Percentiles rank a stretch among this genome's conserved stretches.
These are phyloP conservation scores for Fusarium sarcochroum DNA, from an alignment of 2,329 filamentous ascomycete genomes.

Conservation along the genomic window DNA sequence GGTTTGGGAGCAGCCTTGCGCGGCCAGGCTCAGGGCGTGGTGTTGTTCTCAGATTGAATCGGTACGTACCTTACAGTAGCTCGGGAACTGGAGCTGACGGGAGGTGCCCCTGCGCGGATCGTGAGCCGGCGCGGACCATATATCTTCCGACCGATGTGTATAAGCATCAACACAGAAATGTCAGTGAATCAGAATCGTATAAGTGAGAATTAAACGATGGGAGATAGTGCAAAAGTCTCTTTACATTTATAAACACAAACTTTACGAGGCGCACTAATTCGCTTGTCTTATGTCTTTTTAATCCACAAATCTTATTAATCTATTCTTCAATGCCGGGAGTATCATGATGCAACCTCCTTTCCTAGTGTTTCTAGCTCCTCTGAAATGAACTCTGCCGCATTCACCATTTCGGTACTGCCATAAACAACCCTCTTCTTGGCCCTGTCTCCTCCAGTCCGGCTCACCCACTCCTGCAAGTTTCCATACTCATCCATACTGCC, in stretches of 20 bases:
- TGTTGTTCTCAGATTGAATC: constrained; percentile 37
- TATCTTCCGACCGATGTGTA: background rate
- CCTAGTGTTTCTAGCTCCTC: constrained; percentile 75
- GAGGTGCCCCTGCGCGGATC: background rate
- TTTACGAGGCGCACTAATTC: background rate
- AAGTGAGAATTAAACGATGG: background rate
- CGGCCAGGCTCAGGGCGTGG: constrained; percentile 30
- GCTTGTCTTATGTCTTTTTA: background rate
- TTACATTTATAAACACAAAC: background rate
- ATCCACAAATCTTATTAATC: constrained; percentile 36
- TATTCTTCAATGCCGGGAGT: constrained; percentile 27
- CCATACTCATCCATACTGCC: constrained; percentile 99
- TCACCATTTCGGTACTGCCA: constrained; percentile 88
- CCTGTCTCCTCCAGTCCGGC: constrained; percentile 77
- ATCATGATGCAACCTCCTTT: constrained; percentile 63
- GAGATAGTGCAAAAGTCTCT: too few species aligned
- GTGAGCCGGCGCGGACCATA: background rate
- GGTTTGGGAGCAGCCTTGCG: constrained; percentile 29
- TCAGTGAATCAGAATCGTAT: background rate
- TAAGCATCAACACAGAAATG: background rate
- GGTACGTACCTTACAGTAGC: constrained; percentile 42
- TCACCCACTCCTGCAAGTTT: constrained; percentile 96
- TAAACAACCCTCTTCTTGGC: constrained; percentile 89
- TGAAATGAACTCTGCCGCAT: constrained; percentile 75
- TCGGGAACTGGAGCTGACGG: constrained; percentile 9